Base-by-base conservation (phyloP, 768 basidiomycete species). In the Leccinum olivaceopallidum region DNA sequence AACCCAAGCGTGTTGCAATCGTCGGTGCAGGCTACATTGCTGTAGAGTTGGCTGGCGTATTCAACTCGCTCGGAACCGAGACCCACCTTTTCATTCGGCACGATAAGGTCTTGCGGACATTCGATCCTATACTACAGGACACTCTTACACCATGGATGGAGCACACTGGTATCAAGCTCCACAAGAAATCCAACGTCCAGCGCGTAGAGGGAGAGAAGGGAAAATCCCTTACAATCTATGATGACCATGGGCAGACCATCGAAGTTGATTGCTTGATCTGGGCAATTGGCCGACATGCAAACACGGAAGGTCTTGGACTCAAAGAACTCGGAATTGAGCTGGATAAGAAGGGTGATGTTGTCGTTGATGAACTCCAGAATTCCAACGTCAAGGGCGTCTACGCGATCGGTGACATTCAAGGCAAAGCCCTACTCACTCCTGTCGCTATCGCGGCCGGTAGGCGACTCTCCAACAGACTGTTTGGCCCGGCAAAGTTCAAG, bases 1-100 rank as follows among this genome's bases (percentile, higher is more conserved):
- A 96, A 73, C 97, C 97, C 9, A 92, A 89, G 76, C 85, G 94
- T 60, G 95, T 97, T 32, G 95, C 89, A 4, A 89, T 98, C 57
- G 88, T 98, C 48, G 97, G 97, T 51, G 97, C 97, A 14, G 97
- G 97, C 2, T 99, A 99, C 74, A 98, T 99, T 66, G 95, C 95
- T 18, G 92, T 98, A 62, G 97, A 99, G 76, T 86, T 99, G 51
- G 94, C 96, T 5, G 97, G 97, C 20, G 85, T 99, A 57, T 85
- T 99, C 77, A 86, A 98, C 75, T 82, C 92, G 7, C 85, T 97
- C 58, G 94, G 95, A 22, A 83, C 88, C 37, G 94, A 98, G 76
- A 95, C 94, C 8, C 95, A 98, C 72, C 75, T 98, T 65, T 74
- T 98, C 73, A 98, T 98, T 66, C 89, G 97, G 56, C 81, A 87